phyloP scores from a whole-genome alignment of 2,329 filamentous ascomycete genomes.

The Cryphonectria carpinicola region DNA sequence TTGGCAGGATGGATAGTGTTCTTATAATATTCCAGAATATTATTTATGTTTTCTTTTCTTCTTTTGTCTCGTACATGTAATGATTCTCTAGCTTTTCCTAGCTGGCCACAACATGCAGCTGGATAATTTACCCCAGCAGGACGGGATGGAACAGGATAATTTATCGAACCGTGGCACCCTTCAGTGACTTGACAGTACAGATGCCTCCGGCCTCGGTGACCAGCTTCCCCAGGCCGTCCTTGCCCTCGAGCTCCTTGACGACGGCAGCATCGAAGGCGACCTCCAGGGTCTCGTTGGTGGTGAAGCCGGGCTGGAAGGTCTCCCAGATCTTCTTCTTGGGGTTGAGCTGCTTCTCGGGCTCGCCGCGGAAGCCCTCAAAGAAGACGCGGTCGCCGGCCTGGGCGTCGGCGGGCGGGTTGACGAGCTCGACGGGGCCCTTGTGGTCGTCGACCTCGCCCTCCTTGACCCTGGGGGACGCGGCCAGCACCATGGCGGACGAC shows the following conservation, averaged over 20 bases:
- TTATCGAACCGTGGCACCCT: slow-evolving; percentile 82
- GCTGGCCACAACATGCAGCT: neutral
- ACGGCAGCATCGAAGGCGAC: slow-evolving; percentile 83
- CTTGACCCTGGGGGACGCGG: slow-evolving; percentile 81
- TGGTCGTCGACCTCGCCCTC: slow-evolving; percentile 86
- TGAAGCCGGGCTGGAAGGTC: slow-evolving; percentile 93
- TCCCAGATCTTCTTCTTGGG: slow-evolving; percentile 99
- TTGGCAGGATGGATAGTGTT: neutral
- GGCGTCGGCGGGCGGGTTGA: slow-evolving; percentile 76
- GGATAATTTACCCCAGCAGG: neutral
- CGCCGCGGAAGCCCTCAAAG: slow-evolving; percentile 93
- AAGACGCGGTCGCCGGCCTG: slow-evolving; percentile 85
- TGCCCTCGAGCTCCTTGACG: slow-evolving; percentile 73
- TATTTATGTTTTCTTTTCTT: neutral
- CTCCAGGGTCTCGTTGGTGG: slow-evolving; percentile 78
- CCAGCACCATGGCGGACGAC: slow-evolving; percentile 86
- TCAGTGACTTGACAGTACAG: slow-evolving; percentile 82
- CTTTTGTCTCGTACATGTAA: neutral
- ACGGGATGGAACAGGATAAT: neutral
- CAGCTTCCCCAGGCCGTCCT: slow-evolving; percentile 69
- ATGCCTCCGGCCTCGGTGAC: slow-evolving; percentile 77
- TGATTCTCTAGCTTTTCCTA: neutral
- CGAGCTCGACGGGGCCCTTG: slow-evolving; percentile 89
- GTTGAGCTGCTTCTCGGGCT: slow-evolving; percentile 92
- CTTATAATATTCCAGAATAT: neutral